phyloP scores from a whole-genome alignment of 2,329 filamentous ascomycete genomes.

The Nemania serpens region DNA sequence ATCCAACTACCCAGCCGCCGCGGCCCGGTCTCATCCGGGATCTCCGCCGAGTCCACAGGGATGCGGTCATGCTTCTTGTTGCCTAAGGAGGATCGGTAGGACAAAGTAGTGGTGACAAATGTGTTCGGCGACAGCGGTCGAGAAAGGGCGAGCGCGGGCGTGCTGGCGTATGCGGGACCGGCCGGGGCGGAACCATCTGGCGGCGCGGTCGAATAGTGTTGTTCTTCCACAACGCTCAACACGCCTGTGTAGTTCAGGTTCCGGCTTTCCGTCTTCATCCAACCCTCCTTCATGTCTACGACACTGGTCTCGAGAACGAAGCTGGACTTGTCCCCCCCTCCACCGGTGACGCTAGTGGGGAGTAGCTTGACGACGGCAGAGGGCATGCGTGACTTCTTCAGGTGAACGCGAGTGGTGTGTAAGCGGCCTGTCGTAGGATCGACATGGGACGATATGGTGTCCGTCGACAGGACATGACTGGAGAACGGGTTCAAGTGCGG shows the following conservation, averaged over 20 bases:
- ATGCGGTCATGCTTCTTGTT: constrained; percentile 66
- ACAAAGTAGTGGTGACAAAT: constrained; percentile 73
- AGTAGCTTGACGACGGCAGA: constrained; percentile 75
- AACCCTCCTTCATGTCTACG: constrained; percentile 78
- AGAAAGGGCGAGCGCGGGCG: constrained; percentile 8
- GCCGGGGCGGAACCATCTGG: constrained; percentile 41
- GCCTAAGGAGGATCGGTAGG: constrained; percentile 73
- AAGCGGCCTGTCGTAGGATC: constrained; percentile 75
- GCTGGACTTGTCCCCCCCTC: constrained; percentile 69
- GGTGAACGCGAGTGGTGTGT: constrained; percentile 77
- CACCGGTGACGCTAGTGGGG: constrained; percentile 70
- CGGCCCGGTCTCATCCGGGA: constrained; percentile 43
- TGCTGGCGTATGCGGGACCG: constrained; percentile 42
- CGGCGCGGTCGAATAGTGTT: constrained; percentile 61
- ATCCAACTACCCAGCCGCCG: constrained; percentile 51
- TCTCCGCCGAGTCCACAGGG: constrained; percentile 46
- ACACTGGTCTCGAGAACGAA: constrained; percentile 82
- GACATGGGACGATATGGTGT: constrained; percentile 76
- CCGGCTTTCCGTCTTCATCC: constrained; percentile 80
- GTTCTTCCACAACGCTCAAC: constrained; percentile 76
- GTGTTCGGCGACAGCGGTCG: constrained; percentile 50
- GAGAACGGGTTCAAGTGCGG: constrained; percentile 76
- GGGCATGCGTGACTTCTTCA: constrained; percentile 81
- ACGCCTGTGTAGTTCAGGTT: constrained; percentile 85
- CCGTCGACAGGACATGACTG: constrained; percentile 80